A percentile compares a stretch with the other conserved stretches of the same genome.
phyloP scores from a whole-genome alignment of 257 asterid species.

The Eustoma russellianum region DNA sequence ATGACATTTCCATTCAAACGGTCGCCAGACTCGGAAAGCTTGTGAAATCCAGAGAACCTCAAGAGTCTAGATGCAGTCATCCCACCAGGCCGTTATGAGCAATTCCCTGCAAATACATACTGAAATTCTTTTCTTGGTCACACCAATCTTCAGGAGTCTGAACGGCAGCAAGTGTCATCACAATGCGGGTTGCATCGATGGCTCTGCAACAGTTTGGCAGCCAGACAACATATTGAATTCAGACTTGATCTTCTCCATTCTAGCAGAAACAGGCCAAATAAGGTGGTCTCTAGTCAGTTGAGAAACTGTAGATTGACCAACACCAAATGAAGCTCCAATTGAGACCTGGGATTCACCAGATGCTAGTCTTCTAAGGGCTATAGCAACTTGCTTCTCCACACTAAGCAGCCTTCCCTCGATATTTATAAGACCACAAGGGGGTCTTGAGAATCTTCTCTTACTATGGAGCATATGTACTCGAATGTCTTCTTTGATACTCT shows the following conservation, averaged over 20 bases:
- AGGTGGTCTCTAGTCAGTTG: slow-evolving; percentile 92
- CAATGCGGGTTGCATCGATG: slow-evolving; percentile 74
- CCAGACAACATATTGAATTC: slow-evolving; percentile 43
- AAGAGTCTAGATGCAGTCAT: slow-evolving; percentile 70
- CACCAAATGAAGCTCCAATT: slow-evolving; percentile 92
- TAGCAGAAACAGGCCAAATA: slow-evolving; percentile 58
- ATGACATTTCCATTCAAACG: slow-evolving; percentile 46
- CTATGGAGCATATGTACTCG: slow-evolving; percentile 79
- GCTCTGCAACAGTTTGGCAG: slow-evolving; percentile 96
- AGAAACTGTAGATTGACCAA: slow-evolving; percentile 95
- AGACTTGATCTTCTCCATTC: slow-evolving; percentile 42
- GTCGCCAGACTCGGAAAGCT: slow-evolving; percentile 60
- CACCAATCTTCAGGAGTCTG: slow-evolving; percentile 96
- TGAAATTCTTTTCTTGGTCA: slow-evolving; percentile 77
- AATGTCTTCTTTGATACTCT: slow-evolving; percentile 75
- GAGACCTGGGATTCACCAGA: slow-evolving; percentile 98
- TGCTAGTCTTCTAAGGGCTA: slow-evolving; percentile 80
- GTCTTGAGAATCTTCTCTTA: slow-evolving; percentile 86
- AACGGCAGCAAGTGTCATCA: slow-evolving; percentile 94
- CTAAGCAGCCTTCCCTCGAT: slow-evolving; percentile 95
- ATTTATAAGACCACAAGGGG: slow-evolving; percentile 96
- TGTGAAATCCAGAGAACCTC: slow-evolving; percentile 66
- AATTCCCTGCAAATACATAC: slow-evolving; percentile 88
- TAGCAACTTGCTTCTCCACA: slow-evolving; percentile 96
- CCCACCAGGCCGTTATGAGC: slow-evolving; percentile 93